Percentiles rank a stretch among this genome's conserved stretches.
Conservation (phyloP, 2,329 filamentous ascomycete genomes). For the Venturiaceae sp. region DNA sequence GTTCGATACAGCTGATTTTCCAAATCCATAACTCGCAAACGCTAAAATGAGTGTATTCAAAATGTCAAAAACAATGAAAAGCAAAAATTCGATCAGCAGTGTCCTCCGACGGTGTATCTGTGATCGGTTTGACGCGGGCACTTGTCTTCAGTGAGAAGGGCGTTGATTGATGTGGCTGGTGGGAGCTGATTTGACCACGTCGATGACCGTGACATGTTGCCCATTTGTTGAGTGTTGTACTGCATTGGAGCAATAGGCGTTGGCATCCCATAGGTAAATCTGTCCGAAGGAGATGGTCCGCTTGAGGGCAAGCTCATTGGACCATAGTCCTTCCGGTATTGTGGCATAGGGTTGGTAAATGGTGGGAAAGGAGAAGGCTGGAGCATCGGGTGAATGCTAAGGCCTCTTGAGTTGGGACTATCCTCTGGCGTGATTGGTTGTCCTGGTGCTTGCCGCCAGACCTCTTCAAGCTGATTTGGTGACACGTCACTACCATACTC, state of each 20-base stretch:
- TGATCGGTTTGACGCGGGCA: conserved; percentile 15
- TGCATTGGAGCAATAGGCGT: conserved; percentile 2
- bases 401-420: conserved; percentile 24
- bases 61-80: background rate
- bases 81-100: background rate
- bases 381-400: conserved; percentile 24
- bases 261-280: conserved; percentile 3
- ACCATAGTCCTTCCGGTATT: background rate
- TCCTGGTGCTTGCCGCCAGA: conserved; percentile 41
- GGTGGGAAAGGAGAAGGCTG: conserved; percentile 21
- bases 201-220: background rate
- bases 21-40: background rate
- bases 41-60: background rate
- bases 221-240: background rate
- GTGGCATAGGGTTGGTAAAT: background rate
- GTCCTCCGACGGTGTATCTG: conserved; percentile 16
- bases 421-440: conserved; percentile 27
- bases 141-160: conserved; percentile 27
- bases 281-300: conserved; percentile 14
- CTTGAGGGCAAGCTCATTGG: conserved; percentile 20
- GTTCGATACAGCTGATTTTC: background rate
- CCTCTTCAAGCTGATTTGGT: conserved; percentile 56
- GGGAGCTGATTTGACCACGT: conserved; percentile 3
- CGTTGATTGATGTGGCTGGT: conserved; percentile 21
- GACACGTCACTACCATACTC: conserved; percentile 60